Percentiles rank a stretch among this genome's conserved stretches.
These are phyloP conservation scores for Huntiella savannae DNA, from an alignment of 2,329 filamentous ascomycete genomes.

Conservation along the genomic window DNA sequence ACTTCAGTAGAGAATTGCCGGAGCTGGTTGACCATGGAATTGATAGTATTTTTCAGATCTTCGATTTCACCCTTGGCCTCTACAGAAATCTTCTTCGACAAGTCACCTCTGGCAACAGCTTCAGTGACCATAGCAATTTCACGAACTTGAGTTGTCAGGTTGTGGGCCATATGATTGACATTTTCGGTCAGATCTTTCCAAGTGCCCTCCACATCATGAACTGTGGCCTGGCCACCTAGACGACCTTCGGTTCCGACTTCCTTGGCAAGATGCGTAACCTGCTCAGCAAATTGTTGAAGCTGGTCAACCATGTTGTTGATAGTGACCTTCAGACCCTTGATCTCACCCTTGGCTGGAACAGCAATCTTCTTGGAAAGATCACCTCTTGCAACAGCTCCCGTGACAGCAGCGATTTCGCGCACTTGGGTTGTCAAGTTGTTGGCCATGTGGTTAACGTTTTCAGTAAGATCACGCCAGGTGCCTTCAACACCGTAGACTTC, in stretches of 20 bases:
- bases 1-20: too few relatives aligned
- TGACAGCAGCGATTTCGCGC: conserved; percentile 90
- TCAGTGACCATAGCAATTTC: conserved; percentile 74
- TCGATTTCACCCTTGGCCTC: too few relatives aligned
- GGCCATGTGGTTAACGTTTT: too few relatives aligned
- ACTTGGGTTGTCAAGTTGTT: conserved; percentile 60
- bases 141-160: conserved; percentile 65
- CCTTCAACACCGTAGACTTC: conserved; percentile 25
- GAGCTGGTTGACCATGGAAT: too few relatives aligned
- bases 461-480: too few relatives aligned
- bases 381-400: conserved; percentile 86
- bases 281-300: conserved; percentile 85
- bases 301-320: conserved; percentile 99
- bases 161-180: conserved; percentile 69
- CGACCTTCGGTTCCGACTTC: conserved; percentile 30
- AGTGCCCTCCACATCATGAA: conserved; percentile 48
- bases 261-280: conserved; percentile 83
- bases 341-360: conserved; percentile 95
- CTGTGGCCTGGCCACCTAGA: conserved; percentile 86
- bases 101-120: conserved; percentile 62
- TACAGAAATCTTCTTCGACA: conserved; percentile 18
- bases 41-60: too few relatives aligned
- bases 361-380: conserved; percentile 93
- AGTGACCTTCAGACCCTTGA: conserved; percentile 90
- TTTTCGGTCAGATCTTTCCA: conserved; percentile 57